These are phyloP conservation scores for Rutstroemia sydowiana DNA, from an alignment of 2,329 filamentous ascomycete species.

Conservation along the genomic window DNA sequence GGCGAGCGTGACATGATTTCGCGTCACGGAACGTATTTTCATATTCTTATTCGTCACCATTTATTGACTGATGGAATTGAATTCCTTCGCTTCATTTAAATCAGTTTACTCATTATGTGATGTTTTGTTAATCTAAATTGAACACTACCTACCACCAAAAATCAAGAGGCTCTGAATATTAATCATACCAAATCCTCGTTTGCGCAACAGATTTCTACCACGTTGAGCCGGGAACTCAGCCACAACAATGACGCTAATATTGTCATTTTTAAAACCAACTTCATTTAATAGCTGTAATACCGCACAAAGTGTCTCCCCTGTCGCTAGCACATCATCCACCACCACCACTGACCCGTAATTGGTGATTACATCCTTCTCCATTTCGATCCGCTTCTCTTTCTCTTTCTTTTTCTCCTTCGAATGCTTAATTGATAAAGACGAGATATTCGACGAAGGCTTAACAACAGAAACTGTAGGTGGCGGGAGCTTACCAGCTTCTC, in stretches of 20 bases:
- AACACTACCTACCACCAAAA: constrained; percentile 17
- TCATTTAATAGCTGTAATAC: constrained; percentile 18
- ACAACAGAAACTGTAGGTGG: constrained; percentile 43
- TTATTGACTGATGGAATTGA: too few species aligned
- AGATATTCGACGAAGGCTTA: constrained; percentile 47
- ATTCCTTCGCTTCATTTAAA: too few species aligned
- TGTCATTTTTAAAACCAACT: constrained; percentile 14
- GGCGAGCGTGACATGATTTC: too few species aligned
- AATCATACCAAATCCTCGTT: constrained; percentile 18
- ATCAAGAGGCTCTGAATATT: constrained; percentile 23
- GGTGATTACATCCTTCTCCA: constrained; percentile 37
- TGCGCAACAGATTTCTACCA: constrained; percentile 18
- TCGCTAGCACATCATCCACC: constrained; percentile 23
- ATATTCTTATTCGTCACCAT: too few species aligned
- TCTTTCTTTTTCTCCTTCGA: too few species aligned
- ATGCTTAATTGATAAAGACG: constrained; percentile 31
- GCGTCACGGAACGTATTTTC: too few species aligned
- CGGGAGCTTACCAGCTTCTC: constrained; percentile 51
- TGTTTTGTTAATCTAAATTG: too few species aligned
- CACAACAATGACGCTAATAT: constrained; percentile 19
- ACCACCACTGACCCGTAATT: constrained; percentile 17
- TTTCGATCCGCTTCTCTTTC: constrained; percentile 41
- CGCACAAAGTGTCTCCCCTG: constrained; percentile 21
- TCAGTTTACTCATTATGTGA: too few species aligned
- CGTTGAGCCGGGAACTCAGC: constrained; percentile 20